Base-by-base conservation (phyloP, 2,329 filamentous ascomycete genomes). In the Xylariaceae sp. region DNA sequence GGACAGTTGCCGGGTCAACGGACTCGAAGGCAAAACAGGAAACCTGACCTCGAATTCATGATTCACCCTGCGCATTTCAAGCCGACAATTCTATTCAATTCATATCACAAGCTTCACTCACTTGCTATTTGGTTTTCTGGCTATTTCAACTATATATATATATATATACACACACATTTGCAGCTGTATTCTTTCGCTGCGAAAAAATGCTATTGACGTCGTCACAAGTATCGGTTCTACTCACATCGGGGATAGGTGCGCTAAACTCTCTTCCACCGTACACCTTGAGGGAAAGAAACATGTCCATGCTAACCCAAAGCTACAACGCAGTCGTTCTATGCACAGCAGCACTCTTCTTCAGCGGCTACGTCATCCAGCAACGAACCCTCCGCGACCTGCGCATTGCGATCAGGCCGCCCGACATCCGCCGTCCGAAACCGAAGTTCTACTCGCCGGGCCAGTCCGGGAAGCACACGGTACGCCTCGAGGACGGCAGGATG, bases 331-430 rank as follows among this genome's bases (percentile, higher is more conserved):
- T 95, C 44, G 69, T 87, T 49, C 62, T 87, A 19, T 95, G 88
- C 65, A 95, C 89, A 3, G 64, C 83, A 29, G 78, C 89, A 4
- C 80, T 96, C 19, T 96, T 96, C 63, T 73, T 95, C 24, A 89
- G 87, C 38, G 90, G 90, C 56, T 95, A 94, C 63, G 78, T 83
- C 3, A 76, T 95, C 39, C 90, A 96, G 58, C 90, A 96, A 64
- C 81, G 88, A 54, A 93, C 89, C 1, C 79, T 95, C 4, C 78
- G 77, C 48, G 83, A 84, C 53, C 75, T 96, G 24, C 86, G 91
- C 55, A 71, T 74, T 42, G 86, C 86, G 15, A 83, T 95, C 55
- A 76, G 75, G 51, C 75, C 72, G 38, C 47, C 53, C 16, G 31
- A 47, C 28, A 59, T 72, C 48, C 63, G 70, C 57, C 66, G 58